Base-by-base conservation (phyloP, 441 rosid species). In the Flueggea neowawraea region DNA sequence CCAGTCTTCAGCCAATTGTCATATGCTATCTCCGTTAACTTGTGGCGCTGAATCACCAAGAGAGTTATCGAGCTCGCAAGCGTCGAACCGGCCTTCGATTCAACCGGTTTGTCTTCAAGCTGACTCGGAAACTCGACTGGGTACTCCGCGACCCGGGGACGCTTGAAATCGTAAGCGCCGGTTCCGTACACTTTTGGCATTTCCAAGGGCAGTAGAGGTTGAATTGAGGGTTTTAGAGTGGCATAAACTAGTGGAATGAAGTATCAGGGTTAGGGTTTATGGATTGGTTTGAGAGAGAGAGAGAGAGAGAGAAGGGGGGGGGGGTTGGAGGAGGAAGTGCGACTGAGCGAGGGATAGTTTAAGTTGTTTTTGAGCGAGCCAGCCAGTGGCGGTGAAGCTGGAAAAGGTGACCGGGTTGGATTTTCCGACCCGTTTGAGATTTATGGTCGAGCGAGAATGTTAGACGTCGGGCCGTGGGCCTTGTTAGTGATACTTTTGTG, bases 111-210 rank as follows among this genome's bases (percentile, higher is more conserved):
- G 41, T 80, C 89, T 10, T 72, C 78, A 11, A 69, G 78, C 54
- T 82, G 80, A 48, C 45, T 63, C 33, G 79, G 72, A 22, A 70
- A 45, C 70, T 94, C 98, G 31, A 85, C 72, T 28, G 97, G 99
- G 75, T 91, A 95, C 87, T 95, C 99, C 0, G 99, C 99, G 11
- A 95, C 99, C 12, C 79, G 88, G 78, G 89, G 99, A 79, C 99
- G 98, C 89, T 87, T 95, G 93, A 95, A 91, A 78, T 95, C 99
- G 71, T 80, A 95, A 6, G 90, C 82, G 62, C 97, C 99, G 14
- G 99, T 91, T 58, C 98, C 98, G 67, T 86, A 83, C 16, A 95
- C 95, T 77, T 85, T 91, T 16, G 98, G 82, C 99, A 95, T 14
- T 49, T 41, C 16, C 6, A 52, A 5, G 33, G 59, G 13, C 22